Conservation (phyloP, 2,329 filamentous ascomycete genomes). For the Trichophyton schoenleinii region DNA sequence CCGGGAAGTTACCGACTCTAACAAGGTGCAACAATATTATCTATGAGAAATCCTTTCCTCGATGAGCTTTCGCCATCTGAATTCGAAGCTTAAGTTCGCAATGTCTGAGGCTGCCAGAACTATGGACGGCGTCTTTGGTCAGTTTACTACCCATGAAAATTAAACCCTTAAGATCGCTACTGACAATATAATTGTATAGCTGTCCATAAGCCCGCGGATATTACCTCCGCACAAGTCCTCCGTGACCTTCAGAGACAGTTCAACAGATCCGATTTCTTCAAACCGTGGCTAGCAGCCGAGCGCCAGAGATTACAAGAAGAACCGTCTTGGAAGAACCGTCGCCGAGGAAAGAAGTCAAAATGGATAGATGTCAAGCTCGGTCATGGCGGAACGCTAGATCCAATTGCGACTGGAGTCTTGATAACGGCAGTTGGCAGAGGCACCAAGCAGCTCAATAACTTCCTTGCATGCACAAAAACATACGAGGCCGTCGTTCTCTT, state of each 20-base stretch:
- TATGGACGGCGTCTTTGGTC: constrained; percentile 53
- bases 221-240: constrained; percentile 81
- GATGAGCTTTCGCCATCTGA: not conserved
- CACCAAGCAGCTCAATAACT: constrained; percentile 68
- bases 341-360: constrained; percentile 48
- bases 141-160: constrained; percentile 11
- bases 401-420: constrained; percentile 82
- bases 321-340: constrained; percentile 39
- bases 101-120: not conserved
- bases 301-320: constrained; percentile 44
- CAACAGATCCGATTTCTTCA: constrained; percentile 67
- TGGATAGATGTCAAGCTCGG: constrained; percentile 75
- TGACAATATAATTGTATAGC: constrained; percentile 40
- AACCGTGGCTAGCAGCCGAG: constrained; percentile 59
- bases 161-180: not conserved
- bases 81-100: not conserved
- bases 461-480: constrained; percentile 79
- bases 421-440: constrained; percentile 78
- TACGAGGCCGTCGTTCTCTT: constrained; percentile 88
- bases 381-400: constrained; percentile 90
- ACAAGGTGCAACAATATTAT: not conserved
- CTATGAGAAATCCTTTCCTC: not conserved
- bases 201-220: constrained; percentile 80
- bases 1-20: not conserved
- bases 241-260: constrained; percentile 77